Evolutionary conservation across 192 early-diverging fungal genomes (phyloP), one percentile per base, ranked within the genome.

Genomic region (Coemansia guatemalensis): DNA sequence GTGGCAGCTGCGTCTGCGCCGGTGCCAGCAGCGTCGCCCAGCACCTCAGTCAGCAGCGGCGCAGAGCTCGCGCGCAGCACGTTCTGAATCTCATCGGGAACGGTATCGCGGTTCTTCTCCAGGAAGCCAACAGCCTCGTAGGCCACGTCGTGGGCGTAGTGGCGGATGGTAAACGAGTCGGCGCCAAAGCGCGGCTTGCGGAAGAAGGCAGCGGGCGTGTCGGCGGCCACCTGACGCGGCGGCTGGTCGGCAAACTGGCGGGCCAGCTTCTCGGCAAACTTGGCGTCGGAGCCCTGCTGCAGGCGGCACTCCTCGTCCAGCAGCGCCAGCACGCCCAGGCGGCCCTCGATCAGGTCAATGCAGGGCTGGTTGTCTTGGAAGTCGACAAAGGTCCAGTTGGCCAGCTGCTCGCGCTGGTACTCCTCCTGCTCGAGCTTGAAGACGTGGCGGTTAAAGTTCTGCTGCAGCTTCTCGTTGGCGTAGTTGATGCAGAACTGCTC

Each of bases 401-500:
- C 58, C 72, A 99, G 93, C 79, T 96, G 84, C 70, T 99, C 97
- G 30, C 90, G 89, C 56, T 95, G 85, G 67, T 99, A 99, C 80
- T 98, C 96, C 71, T 99, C 95, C 80, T 99, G 97, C 73, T 97
- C 95, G 30, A 98, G 85, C 84, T 97, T 96, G 85, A 99, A 99
- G 9, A 98, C 95, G 73, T 98, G 97, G 56, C 90, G 89, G 82
- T 96, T 99, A 76, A 99, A 99, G 78, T 97, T 91, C 82, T 98
- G 95, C 78, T 99, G 97, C 58, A 99, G 82, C 79, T 99, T 99
- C 77, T 99, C 97, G 78, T 96, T 96, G 64, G 95, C 90, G 68
- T 92, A 93, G 70, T 93, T 92, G 65, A 99, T 97, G 85, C 97
- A 99, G 78, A 98, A 98, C 85, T 99, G 97, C 83, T 99, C 97